Base-by-base conservation (phyloP, 345 rosid genomes). In the Cardiospermum halicacabum region DNA sequence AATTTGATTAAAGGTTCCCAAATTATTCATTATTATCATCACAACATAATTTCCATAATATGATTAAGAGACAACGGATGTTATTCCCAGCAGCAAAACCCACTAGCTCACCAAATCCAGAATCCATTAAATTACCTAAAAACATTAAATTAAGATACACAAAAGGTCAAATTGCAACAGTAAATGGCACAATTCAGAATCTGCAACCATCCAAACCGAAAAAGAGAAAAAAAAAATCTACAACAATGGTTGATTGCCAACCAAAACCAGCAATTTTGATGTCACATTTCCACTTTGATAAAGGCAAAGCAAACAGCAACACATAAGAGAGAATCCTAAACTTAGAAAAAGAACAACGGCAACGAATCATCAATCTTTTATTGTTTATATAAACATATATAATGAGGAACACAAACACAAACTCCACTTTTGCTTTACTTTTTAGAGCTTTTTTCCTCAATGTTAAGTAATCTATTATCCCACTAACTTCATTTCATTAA, bases 311-410 rank as follows among this genome's bases (percentile, higher is more conserved):
- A 56, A 74, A 59, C 58, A 55, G 12, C 59, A 73, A 48, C 42
- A n/a, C 64, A 64, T 1, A 26, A n/a, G 22, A 65, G 53, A 64
- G 84, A 79, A 74, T 75, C 78, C 74, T 69, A 71, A 76, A 63
- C 60, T 22, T 24, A 16, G 32, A 64, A 56, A 60, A 56, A 18
- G 34, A 21, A 36, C 12, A 42, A 24, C 42, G 64, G 11, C 65
- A 27, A 49, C 19, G 60, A 64, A 55, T 37, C 48, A 79, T 75
- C 78, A 69, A 76, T 68, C 19, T 16, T n/a, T 19, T 5, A 21
- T 34, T 30, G 56, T 40, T 55, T n/a, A n/a, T n/a, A n/a, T n/a
- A n/a, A 61, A 69, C 0, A 68, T 77, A 72, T 19, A 36, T 42
- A 60, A 67, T 40, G 21, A 68, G 64, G 58, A n/a, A n/a, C n/a